Base-by-base conservation (phyloP, 2,329 filamentous ascomycete species). In the Neonectria coccinea region DNA sequence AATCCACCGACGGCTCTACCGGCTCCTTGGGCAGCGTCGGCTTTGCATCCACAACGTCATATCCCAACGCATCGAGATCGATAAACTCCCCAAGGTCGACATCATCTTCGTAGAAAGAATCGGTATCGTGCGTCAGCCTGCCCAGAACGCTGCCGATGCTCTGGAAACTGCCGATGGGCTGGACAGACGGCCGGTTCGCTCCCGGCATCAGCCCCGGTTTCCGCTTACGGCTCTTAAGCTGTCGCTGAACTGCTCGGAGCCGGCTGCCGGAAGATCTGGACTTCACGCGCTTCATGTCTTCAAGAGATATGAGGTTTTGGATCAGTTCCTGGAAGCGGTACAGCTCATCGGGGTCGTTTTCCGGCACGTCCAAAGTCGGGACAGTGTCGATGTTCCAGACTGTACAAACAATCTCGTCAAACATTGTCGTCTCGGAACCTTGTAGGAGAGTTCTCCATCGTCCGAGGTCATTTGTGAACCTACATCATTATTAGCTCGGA, bases 401-500 rank as follows among this genome's bases (percentile, higher is more conserved):
- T 10, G 65, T 50, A 33, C 70, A 64, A 8, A 65, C 64, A 44
- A 76, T 42, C 16, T 69, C 56, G 47, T 76, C 70, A 56, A 76
- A 76, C 11, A 73, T 55, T 20, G 44, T 14, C 22, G 60, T 54
- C 9, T 73, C 70, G 9, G 55, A 39, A 7, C 54, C 50, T 1
- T 65, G 56, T 5, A 76, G 29, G 2, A 73, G 16, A 2, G 66
- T 54, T 31, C 67, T 74, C 75, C 75, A 76, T 11, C 74, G 68
- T 6, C 66, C 58, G 4, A 76, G 56, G 53, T 76, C 75, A 9
- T 67, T 62, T 5, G 59, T 54, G 29, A 76, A 76, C 12, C 75
- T 76, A 14, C 2, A n/a, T 1, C 6, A 27, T 25, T 8, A 29
- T 73, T 36, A 71, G 59, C 29, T n/a, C 25, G 41, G 8, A 10